Evolutionary conservation across 2,329 filamentous ascomycete species (phyloP).

Genomic region (Trichoderma harzianum): DNA sequence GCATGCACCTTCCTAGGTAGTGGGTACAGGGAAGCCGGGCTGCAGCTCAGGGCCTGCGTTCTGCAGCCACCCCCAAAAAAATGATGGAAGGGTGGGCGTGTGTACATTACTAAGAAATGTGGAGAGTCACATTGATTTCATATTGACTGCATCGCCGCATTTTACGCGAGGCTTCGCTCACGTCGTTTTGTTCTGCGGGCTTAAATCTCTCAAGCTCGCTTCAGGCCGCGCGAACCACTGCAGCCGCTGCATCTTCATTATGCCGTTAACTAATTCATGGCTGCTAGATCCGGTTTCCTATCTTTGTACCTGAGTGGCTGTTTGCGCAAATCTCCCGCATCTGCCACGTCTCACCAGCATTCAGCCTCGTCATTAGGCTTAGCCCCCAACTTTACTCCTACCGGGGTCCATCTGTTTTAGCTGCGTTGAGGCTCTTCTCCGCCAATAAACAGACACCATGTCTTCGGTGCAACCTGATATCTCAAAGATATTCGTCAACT

Average conservation of each 20-base stretch:
- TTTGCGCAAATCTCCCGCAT: background rate
- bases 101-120: too few species aligned
- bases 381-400: background rate
- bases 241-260: background rate
- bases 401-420: background rate
- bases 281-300: background rate
- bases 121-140: too few species aligned
- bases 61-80: too few species aligned
- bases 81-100: too few species aligned
- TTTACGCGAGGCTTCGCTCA: too few species aligned
- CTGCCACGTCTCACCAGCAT: background rate
- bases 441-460: background rate
- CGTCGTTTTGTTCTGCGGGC: background rate
- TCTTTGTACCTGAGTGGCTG: background rate
- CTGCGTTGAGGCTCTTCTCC: background rate
- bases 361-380: background rate
- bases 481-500: constrained; percentile 24
- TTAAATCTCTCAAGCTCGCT: background rate
- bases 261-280: background rate
- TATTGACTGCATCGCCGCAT: too few species aligned
- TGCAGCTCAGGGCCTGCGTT: too few species aligned
- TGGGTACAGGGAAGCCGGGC: too few species aligned
- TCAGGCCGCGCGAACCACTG: background rate
- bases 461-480: background rate
- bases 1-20: too few species aligned